phyloP scores from a whole-genome alignment of 2,329 filamentous ascomycete genomes.

The Nemania serpens region DNA sequence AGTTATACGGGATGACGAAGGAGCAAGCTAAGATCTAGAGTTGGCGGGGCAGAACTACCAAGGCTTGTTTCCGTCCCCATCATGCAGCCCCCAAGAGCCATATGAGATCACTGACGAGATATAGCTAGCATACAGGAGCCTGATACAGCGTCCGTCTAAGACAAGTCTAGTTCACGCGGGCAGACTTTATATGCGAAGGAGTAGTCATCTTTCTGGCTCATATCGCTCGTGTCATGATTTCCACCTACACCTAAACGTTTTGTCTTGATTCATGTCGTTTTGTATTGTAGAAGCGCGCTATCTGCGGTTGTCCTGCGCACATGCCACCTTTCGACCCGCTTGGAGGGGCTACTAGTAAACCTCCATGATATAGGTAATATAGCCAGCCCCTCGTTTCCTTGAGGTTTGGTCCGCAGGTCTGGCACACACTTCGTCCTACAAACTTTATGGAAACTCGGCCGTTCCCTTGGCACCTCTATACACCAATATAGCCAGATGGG shows the following conservation, averaged over 20 bases:
- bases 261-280: constrained; percentile 6
- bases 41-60: constrained; percentile 6
- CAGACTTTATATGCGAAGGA: background rate
- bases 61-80: background rate
- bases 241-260: constrained; percentile 5
- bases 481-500: background rate
- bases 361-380: no score
- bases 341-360: background rate
- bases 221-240: constrained; percentile 10
- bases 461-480: constrained; percentile 10
- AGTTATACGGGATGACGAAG: constrained; percentile 7
- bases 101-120: background rate
- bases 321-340: constrained; percentile 22
- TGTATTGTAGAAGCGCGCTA: constrained; percentile 15
- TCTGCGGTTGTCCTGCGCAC: constrained; percentile 24
- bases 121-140: background rate
- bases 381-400: constrained; percentile 20
- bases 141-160: background rate
- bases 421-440: constrained; percentile 15
- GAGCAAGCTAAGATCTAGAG: constrained; percentile 17
- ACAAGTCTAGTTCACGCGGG: background rate
- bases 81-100: background rate
- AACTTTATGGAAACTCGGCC: constrained; percentile 16
- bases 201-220: constrained; percentile 4
- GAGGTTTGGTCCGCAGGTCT: constrained; percentile 19